These are phyloP conservation scores for Sarcomyxa edulis DNA, from an alignment of 768 basidiomycete genomes.

Conservation along the genomic window DNA sequence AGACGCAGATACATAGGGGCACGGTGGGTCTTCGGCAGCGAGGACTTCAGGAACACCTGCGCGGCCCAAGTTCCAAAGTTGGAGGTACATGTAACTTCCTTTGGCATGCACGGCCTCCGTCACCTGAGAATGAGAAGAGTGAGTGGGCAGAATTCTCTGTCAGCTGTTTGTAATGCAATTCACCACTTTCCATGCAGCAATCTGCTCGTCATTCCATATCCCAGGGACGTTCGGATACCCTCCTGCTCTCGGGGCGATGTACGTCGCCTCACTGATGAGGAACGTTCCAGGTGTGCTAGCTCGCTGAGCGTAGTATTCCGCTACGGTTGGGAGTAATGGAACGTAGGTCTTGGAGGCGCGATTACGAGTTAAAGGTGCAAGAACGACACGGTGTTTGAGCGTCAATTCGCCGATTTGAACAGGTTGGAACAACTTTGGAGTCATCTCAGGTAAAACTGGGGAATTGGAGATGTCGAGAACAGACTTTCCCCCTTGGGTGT, in stretches of 20 bases:
- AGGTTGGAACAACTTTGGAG: conserved; percentile 30
- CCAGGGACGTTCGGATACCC: conserved; percentile 29
- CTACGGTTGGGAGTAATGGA: conserved; percentile 18
- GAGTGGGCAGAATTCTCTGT: background rate
- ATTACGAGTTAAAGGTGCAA: conserved; percentile 40
- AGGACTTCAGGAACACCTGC: conserved; percentile 18
- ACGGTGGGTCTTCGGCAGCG: conserved; percentile 13
- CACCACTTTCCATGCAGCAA: conserved; percentile 38
- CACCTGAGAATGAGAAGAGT: conserved; percentile 1
- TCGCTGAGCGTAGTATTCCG: conserved; percentile 21
- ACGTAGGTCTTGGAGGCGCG: conserved; percentile 28
- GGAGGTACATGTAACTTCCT: conserved; percentile 32
- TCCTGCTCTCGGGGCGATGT: conserved; percentile 23
- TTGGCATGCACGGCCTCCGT: conserved; percentile 14
- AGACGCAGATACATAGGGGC: conserved; percentile 24
- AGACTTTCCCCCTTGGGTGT: no score
- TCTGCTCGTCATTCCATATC: conserved; percentile 36
- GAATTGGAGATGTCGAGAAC: no score
- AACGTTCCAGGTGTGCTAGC: conserved; percentile 23
- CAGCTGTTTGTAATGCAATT: background rate
- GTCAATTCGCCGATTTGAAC: conserved; percentile 26
- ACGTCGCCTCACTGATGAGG: conserved; percentile 32
- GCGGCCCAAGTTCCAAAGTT: conserved; percentile 46
- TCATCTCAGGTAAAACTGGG: no score
- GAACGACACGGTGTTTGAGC: conserved; percentile 39